These are phyloP conservation scores for Erodium moschatum DNA, from an alignment of 441 rosid genomes.

Conservation along the genomic window DNA sequence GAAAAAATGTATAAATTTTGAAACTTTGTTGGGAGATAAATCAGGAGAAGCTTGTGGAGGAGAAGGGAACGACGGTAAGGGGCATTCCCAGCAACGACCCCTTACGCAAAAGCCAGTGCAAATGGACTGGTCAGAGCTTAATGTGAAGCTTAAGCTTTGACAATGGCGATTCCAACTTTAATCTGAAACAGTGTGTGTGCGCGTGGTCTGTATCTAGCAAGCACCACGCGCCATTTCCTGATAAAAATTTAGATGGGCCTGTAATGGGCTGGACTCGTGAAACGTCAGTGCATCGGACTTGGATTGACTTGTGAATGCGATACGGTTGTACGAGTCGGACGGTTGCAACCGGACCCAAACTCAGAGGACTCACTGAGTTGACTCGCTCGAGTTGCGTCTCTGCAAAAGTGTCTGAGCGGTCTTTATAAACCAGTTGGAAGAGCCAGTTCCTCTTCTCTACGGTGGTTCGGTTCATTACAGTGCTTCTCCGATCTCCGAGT, in stretches of 20 bases:
- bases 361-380: background rate
- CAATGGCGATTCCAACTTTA: background rate
- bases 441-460: background rate
- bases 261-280: background rate
- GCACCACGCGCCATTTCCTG: too few relatives aligned
- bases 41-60: background rate
- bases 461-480: background rate
- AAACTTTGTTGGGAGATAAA: background rate
- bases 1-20: background rate
- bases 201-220: too few relatives aligned
- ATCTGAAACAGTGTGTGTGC: too few relatives aligned
- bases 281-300: background rate
- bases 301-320: too few relatives aligned
- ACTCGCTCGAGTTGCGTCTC: too few relatives aligned
- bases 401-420: background rate
- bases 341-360: background rate
- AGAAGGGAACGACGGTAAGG: background rate
- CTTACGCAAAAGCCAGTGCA: too few relatives aligned
- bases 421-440: background rate
- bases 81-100: background rate
- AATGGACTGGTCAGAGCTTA: too few relatives aligned
- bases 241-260: background rate
- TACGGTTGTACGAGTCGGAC: too few relatives aligned
- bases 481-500: background rate
- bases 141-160: background rate